phyloP scores from a whole-genome alignment of 2,329 filamentous ascomycete species.

The Cladosporium sp. region DNA sequence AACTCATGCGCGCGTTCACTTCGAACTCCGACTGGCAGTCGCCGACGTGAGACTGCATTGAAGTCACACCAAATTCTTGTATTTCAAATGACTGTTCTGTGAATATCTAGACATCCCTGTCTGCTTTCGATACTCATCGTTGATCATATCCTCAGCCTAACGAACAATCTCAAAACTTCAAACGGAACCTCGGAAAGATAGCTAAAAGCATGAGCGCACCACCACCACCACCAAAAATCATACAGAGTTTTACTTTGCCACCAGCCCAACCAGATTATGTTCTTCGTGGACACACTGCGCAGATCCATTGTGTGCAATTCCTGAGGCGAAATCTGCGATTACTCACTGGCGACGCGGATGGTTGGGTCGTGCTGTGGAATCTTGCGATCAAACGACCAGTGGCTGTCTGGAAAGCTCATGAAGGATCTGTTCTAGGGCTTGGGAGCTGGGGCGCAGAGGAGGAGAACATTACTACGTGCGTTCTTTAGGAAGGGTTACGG shows the following conservation, averaged over 20 bases:
- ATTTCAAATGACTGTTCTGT: too few species aligned
- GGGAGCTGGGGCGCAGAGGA: slow-evolving; percentile 63
- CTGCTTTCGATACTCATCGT: not conserved
- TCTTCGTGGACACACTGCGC: slow-evolving; percentile 77
- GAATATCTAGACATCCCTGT: too few species aligned
- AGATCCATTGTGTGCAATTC: slow-evolving; percentile 75
- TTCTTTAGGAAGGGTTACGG: slow-evolving; percentile 21
- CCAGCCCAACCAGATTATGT: slow-evolving; percentile 62
- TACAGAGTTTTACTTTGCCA: slow-evolving; percentile 23
- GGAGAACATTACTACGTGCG: slow-evolving; percentile 80
- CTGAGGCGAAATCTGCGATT: slow-evolving; percentile 70
- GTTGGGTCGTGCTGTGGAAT: slow-evolving; percentile 84
- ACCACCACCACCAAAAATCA: not conserved
- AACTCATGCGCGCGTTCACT: too few species aligned
- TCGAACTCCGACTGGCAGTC: too few species aligned
- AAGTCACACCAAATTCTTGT: too few species aligned
- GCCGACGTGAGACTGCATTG: too few species aligned
- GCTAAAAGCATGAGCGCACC: not conserved
- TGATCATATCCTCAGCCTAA: too few species aligned
- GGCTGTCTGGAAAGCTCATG: slow-evolving; percentile 83
- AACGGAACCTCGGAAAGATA: not conserved
- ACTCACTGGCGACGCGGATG: slow-evolving; percentile 82
- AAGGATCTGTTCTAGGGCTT: slow-evolving; percentile 70
- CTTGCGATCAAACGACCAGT: slow-evolving; percentile 73
- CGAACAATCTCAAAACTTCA: too few species aligned